These are phyloP conservation scores for Passiflora organensis DNA, from an alignment of 345 rosid species.

Conservation along the genomic window DNA sequence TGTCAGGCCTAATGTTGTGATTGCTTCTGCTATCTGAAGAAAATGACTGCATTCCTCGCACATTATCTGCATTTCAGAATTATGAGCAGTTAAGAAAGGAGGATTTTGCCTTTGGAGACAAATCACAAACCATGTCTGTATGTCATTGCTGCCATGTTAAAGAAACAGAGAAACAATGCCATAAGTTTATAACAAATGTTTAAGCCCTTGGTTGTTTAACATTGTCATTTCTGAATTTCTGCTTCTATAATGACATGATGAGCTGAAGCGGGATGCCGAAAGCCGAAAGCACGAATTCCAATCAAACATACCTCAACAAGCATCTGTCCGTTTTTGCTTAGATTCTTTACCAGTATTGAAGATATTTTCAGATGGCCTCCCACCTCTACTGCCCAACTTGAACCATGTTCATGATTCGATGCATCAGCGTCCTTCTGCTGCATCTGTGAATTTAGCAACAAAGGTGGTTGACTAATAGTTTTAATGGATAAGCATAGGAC, in stretches of 20 bases:
- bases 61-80: conserved; percentile 57
- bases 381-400: conserved; percentile 84
- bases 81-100: not conserved
- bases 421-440: conserved; percentile 51
- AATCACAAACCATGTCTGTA: not conserved
- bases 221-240: too few species aligned
- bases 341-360: conserved; percentile 87
- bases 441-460: conserved; percentile 42
- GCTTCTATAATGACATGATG: too few species aligned
- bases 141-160: not conserved
- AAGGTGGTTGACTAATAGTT: not conserved
- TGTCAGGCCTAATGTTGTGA: conserved; percentile 73
- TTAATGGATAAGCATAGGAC: not conserved
- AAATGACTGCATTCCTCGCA: conserved; percentile 88
- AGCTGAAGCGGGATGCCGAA: not conserved
- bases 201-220: too few species aligned
- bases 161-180: too few species aligned
- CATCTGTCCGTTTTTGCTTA: conserved; percentile 75
- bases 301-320: conserved; percentile 64
- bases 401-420: conserved; percentile 46
- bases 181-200: too few species aligned
- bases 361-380: conserved; percentile 89
- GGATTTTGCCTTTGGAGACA: not conserved
- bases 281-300: not conserved
- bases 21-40: conserved; percentile 91